These are phyloP conservation scores for Pseudogymnoascus sp. DNA, from an alignment of 2,329 filamentous ascomycete species.

Conservation along the genomic window DNA sequence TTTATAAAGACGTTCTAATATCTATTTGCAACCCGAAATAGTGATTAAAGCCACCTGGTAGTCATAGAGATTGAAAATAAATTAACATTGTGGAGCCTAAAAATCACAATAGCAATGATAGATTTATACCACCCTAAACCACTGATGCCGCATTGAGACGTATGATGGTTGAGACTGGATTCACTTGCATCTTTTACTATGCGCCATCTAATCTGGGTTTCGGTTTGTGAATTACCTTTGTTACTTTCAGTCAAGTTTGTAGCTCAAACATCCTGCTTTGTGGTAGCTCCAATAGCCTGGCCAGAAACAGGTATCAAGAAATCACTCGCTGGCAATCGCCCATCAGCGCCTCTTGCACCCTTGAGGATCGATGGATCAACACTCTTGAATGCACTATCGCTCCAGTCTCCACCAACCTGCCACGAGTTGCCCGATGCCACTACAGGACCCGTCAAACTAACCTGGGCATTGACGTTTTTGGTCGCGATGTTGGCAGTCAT, in stretches of 20 bases:
- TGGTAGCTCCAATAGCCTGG: slow-evolving; percentile 35
- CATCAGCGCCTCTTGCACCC: slow-evolving; percentile 32
- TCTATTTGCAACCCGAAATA: no score
- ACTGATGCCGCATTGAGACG: no score
- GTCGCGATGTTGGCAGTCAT: slow-evolving; percentile 36
- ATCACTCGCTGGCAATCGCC: slow-evolving; percentile 34
- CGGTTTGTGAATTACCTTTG: neutral
- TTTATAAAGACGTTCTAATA: no score
- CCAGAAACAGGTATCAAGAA: slow-evolving; percentile 36
- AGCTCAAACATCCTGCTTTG: slow-evolving; percentile 14
- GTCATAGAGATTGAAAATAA: no score
- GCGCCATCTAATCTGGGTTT: no score
- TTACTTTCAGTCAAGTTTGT: neutral
- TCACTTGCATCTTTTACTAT: no score
- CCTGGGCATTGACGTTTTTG: slow-evolving; percentile 26
- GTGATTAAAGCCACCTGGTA: no score
- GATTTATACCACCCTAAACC: no score
- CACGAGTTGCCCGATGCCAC: slow-evolving; percentile 36
- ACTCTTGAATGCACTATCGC: slow-evolving; percentile 34
- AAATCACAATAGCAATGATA: no score
- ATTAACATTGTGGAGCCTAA: no score
- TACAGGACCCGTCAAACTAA: slow-evolving; percentile 22
- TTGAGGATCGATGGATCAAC: slow-evolving; percentile 30
- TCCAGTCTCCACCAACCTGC: slow-evolving; percentile 34
- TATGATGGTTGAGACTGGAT: no score